Base-by-base conservation (phyloP, 2,329 filamentous ascomycete species). In the Fusarium nodosum region DNA sequence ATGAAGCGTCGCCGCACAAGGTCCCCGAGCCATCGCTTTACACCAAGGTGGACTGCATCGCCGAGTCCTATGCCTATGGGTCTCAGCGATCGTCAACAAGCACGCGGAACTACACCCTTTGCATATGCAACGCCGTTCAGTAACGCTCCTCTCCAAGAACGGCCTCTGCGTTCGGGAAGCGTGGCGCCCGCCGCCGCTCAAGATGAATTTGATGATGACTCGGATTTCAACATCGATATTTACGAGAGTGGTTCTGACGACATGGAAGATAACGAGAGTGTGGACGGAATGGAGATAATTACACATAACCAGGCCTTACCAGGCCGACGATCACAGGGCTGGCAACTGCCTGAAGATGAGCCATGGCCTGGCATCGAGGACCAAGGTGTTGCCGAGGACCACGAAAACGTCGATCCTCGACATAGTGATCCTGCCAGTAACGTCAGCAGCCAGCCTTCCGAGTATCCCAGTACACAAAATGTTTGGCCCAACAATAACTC, bases 41-140 rank as follows among this genome's bases (percentile, higher is more conserved):
- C 87, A 0, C 87, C 88, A 1, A 82, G 86, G 28, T 86, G 83
- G 81, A 89, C 85, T 60, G 80, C 79, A 31, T 86, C 79, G 57
- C 84, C 79, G 48, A 86, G 79, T 72, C 81, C 82, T 7, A 76
- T 79, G 64, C 80, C 79, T 6, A 74, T 79, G 33, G 75, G 74
- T 6, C 59, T 78, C 7, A 75, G 75, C 8, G 79, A 82, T 45
- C 77, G 77, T 54, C 70, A 77, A 71, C 78, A 74, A 60, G 73
- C 76, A 55, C 78, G 84, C 33, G 78, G 77, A 16, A 82, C 82
- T 15, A 88, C 86, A 1, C 91, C 90, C 0, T 89, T 89, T 68
- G 89, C 88, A n/a, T 94, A 94, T 73, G 90, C 91, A 4, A 94
- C 92, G 1, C 92, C 92, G 0, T 85, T 90, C 75, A 93, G 91